Conservation (phyloP, 805 yeast genomes). For the Candida argentea region DNA sequence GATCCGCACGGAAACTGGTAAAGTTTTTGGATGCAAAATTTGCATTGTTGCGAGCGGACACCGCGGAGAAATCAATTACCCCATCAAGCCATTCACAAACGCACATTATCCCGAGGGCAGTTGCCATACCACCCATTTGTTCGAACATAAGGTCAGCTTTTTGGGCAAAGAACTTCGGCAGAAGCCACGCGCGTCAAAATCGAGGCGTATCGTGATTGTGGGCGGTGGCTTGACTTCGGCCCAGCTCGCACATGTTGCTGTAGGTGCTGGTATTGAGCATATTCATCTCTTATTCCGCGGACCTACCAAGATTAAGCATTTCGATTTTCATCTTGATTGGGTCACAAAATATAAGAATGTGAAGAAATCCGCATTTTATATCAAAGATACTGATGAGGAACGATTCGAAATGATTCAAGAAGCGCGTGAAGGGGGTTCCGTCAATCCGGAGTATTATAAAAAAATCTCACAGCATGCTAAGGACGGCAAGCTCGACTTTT, state of each 20-base stretch:
- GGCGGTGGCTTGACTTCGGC: constrained; percentile 41
- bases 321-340: constrained; percentile 40
- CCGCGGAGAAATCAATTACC: constrained; percentile 23
- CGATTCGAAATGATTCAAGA: constrained; percentile 28
- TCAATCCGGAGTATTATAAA: constrained; percentile 34
- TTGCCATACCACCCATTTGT: constrained; percentile 30
- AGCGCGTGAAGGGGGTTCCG: constrained; percentile 37
- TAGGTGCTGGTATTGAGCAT: constrained; percentile 17
- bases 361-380: constrained; percentile 33
- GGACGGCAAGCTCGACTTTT: constrained; percentile 19
- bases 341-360: constrained; percentile 39
- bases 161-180: constrained; percentile 9
- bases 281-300: constrained; percentile 28
- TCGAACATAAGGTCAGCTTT: constrained; percentile 14
- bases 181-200: constrained; percentile 4
- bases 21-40: constrained; percentile 20
- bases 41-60: constrained; percentile 29
- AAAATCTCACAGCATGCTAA: constrained; percentile 18
- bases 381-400: constrained; percentile 33
- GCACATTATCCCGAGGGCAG: constrained; percentile 13
- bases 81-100: constrained; percentile 12
- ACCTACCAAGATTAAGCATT: constrained; percentile 32
- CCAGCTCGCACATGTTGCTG: constrained; percentile 31
- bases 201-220: constrained; percentile 20
- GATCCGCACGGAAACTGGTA: constrained; percentile 20